Evolutionary conservation across 306 rosid genomes (phyloP), one percentile per base, ranked within the genome.

Genomic region (Abrus pulchellus): DNA sequence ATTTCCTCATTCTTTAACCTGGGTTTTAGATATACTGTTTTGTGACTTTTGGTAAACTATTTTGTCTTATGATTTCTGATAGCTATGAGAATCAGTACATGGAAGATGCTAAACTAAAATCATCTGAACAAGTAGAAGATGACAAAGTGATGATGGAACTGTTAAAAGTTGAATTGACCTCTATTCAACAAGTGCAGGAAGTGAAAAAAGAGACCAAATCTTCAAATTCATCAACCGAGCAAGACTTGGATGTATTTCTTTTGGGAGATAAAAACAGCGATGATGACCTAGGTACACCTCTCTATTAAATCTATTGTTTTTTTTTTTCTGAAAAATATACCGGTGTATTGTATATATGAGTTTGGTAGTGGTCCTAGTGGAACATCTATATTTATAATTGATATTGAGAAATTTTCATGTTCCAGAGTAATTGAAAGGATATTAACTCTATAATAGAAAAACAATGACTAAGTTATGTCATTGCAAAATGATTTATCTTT

Each of bases 161-260:
- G 56, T n/a, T 62, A 40, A 68, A 83, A 65, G 62, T 72, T 76
- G 93, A 67, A 88, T 57, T 54, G 59, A 80, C 75, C 61, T 85
- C 82, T 67, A 83, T 76, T 68, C 83, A 79, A 60, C 83, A 80
- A 70, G 83, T 69, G 20, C 84, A 72, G 70, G 86, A 88, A 83
- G 83, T 33, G 32, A 77, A 81, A 38, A 80, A 73, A 67, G 79
- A 76, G 45, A 74, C 60, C 72, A 85, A 72, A 72, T 44, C 84
- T 61, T 54, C 89, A 78, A 79, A 72, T 57, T 74, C 90, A 68
- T 52, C 86, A 45, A 76, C 80, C n/a, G 92, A 88, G 55, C 85
- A 85, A 74, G 96, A 93, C 80, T 85, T 89, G 85, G 94, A 93
- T 87, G 82, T 11, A 55, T 90, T 89, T 83, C 96, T 90, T 72